Evolutionary conservation across 176 grass and related monocot species (phyloP).

Genomic region (Eleusine indica): DNA sequence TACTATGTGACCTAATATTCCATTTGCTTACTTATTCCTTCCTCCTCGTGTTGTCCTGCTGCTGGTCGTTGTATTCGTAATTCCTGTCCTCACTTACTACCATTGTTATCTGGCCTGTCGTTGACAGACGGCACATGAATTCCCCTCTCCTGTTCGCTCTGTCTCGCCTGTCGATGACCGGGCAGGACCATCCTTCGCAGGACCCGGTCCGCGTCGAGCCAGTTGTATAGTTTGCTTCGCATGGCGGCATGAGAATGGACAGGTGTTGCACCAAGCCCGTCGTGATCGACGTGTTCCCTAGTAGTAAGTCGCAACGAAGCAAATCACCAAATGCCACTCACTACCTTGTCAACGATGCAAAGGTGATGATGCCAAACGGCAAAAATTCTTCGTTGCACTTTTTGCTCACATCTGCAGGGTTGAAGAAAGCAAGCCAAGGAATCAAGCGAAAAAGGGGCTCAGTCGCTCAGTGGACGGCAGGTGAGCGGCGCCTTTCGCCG

Average conservation of each 20-base stretch:
- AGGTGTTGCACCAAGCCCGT: neutral
- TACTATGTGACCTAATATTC: neutral
- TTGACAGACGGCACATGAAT: neutral
- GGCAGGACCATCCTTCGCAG: neutral
- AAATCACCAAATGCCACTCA: neutral
- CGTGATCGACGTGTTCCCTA: no score
- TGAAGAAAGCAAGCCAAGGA: neutral
- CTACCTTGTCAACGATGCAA: neutral
- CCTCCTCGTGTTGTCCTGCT: neutral
- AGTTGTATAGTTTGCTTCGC: neutral
- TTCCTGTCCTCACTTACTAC: neutral
- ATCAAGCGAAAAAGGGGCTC: neutral
- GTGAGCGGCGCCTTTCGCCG: conserved; percentile 16
- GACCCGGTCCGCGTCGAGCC: neutral
- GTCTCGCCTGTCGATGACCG: neutral
- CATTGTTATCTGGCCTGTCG: neutral
- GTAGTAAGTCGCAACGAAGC: no score
- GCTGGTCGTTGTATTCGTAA: neutral
- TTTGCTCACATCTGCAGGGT: conserved; percentile 10
- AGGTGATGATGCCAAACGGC: neutral
- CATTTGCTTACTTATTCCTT: neutral
- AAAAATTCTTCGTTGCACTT: neutral
- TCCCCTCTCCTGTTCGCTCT: neutral
- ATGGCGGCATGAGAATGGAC: neutral
- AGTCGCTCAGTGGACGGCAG: neutral